phyloP scores from a whole-genome alignment of 176 grass and related monocot species.

The Secale cereale region DNA sequence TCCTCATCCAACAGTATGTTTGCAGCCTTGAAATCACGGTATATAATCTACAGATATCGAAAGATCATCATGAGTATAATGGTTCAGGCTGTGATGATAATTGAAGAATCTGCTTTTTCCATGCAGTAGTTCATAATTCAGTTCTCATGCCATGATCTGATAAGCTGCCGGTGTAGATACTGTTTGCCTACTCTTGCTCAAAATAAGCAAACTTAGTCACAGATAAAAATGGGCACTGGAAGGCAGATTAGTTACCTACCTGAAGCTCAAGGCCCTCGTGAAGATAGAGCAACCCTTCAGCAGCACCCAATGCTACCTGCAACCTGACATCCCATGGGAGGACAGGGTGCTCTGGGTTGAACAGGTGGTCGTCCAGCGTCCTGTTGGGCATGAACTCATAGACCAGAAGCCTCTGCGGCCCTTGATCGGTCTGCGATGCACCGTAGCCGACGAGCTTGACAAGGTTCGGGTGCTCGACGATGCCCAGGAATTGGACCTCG shows the following conservation, averaged over 20 bases:
- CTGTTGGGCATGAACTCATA: constrained; percentile 79
- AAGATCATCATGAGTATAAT: not conserved
- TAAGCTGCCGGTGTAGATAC: not conserved
- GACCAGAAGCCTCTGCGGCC: constrained; percentile 57
- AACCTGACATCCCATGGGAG: constrained; percentile 64
- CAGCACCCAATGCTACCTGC: constrained; percentile 57
- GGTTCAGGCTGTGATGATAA: not conserved
- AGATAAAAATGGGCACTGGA: not conserved
- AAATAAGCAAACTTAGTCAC: not conserved
- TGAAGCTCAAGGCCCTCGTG: constrained; percentile 64
- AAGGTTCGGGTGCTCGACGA: constrained; percentile 65
- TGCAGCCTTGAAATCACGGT: constrained; percentile 78
- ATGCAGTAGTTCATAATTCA: not conserved
- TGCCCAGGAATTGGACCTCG: constrained; percentile 61
- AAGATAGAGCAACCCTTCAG: constrained; percentile 60
- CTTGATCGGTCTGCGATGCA: constrained; percentile 35
- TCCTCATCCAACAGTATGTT: constrained; percentile 69
- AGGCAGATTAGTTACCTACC: not conserved
- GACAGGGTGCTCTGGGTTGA: constrained; percentile 42
- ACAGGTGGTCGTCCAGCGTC: constrained; percentile 70
- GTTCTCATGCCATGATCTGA: not conserved
- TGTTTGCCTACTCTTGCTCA: not conserved
- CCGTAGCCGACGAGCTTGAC: constrained; percentile 68
- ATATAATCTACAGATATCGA: constrained; percentile 42
- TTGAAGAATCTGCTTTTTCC: not conserved